phyloP scores from a whole-genome alignment of 169 alveolate species.

The Nephromyces sp. region DNA sequence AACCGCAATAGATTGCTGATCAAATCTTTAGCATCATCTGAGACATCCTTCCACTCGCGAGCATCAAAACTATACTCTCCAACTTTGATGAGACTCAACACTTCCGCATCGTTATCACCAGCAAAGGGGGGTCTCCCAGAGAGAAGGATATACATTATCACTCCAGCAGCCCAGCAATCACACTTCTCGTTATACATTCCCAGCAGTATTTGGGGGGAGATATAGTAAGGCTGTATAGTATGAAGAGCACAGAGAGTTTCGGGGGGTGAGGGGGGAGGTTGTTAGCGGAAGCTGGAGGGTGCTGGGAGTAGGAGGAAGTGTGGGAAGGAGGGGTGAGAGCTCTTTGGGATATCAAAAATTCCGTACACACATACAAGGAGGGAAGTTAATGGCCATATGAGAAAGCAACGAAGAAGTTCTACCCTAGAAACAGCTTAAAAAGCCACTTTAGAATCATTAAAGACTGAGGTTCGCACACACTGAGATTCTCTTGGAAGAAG shows the following conservation, averaged over 20 bases:
- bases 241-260: not conserved
- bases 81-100: conserved; percentile 36
- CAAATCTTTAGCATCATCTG: conserved; percentile 82
- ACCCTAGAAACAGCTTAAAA: no score
- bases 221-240: conserved; percentile 78
- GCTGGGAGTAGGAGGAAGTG: no score
- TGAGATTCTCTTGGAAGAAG: no score
- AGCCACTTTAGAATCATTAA: no score
- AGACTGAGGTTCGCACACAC: no score
- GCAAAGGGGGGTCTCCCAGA: conserved; percentile 77
- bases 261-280: no score
- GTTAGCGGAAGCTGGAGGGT: no score
- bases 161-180: conserved; percentile 89
- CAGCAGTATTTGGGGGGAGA: conserved; percentile 89
- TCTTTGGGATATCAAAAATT: no score
- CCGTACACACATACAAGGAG: not conserved
- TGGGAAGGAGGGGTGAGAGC: no score
- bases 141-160: conserved; percentile 66
- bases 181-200: conserved; percentile 84
- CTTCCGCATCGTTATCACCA: conserved; percentile 66
- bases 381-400: not conserved
- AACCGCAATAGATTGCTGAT: conserved; percentile 72
- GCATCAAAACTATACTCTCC: conserved; percentile 52
- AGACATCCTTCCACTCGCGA: conserved; percentile 67
- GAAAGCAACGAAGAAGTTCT: no score